Evolutionary conservation across 345 rosid genomes (phyloP), one percentile per base, ranked within the genome.

Genomic region (Heritiera fomes): DNA sequence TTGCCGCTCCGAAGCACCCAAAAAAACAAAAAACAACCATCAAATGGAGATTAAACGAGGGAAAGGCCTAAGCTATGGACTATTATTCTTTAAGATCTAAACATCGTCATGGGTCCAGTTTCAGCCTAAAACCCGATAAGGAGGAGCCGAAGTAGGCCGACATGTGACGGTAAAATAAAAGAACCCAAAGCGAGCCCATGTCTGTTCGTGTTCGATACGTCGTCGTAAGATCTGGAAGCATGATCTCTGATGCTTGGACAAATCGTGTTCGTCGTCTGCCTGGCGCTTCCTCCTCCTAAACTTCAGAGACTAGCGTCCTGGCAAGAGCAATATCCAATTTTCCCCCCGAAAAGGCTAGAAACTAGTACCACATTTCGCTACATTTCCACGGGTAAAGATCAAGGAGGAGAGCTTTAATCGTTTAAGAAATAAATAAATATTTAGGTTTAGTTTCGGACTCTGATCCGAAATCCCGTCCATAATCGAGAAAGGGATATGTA

Each of bases 401-500:
- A 38, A 8, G 12, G 45, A 38, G 30, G 38, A 28, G 53, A 20
- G 8, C 32, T 67, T n/a, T 5, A 10, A 8, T 23, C 40, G 8
- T 30, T 28, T 6, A 32, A 5, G 14, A 63, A 20, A 8, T n/a
- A 45, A 20, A 40, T 17, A 65, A 41, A 41, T 7, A 34, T 73
- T 5, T 38, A 43, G 77, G 55, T 75, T 75, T 28, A 41, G 13
- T 59, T 47, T 13, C 7, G 38, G 77, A 18, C 4, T 38, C 6
- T 56, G 65, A 73, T 73, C 64, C 7, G 30, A 47, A 56, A 73
- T 18, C 77, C 38, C 65, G 58, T 73, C 67, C 8, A 28, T 23
- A 4, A 5, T 41, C 34, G 50, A 55, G 64, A 34, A 72, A 30
- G 76, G 18, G 15, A 69, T 78, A 96, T 96, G 98, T 94, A 92